Evolutionary conservation across 179 eudicot species (phyloP), one percentile per base, ranked within the genome.

Genomic region (Spinacia oleracea): DNA sequence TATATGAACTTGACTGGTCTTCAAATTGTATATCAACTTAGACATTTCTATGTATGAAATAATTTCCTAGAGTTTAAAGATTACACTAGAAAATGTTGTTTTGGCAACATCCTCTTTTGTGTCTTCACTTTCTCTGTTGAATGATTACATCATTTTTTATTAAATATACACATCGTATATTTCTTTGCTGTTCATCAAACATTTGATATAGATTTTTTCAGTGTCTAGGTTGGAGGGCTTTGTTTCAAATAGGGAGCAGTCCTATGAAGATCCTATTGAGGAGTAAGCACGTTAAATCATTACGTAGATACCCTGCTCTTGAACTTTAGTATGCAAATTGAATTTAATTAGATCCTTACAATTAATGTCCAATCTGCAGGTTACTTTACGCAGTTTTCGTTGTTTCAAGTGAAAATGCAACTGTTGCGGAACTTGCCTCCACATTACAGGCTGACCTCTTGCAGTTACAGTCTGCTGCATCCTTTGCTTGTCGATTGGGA

Each of bases 221-320:
- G 99, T 96, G 85, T 93, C 93, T 81, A 96, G 97, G 92, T 93
- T 96, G 82, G 99, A 96, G 87, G 99, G 99, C 80, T 96, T 96
- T 84, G 97, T 96, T 85, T 96, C 99, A 67, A 96, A 96, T 80
- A 90, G 97, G 85, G 99, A 96, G 87, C 99, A 93, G 86, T 89
- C 91, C 12, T 96, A 96, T 81, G 99, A 96, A 90, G 99, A 96
- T 77, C 99, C 99, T 53, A 96, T 92, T 81, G 99, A 96, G 86
- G 99, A 96, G 99, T 96, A 96, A 90, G 96, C 75, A 42, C 81
- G 67, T 75, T 84, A 42, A 77, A 42, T 79, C 59, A 65, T 60
- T 38, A 51, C 51, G 1, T 72, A 43, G 34, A 81, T 51, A 76
- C 64, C 53, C 20, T 73, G 59, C 56, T 79, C 48, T 70, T 29